Percentiles rank a stretch among this genome's conserved stretches.
These are phyloP conservation scores for Vigna unguiculata DNA, from an alignment of 306 rosid genomes.

Conservation along the genomic window DNA sequence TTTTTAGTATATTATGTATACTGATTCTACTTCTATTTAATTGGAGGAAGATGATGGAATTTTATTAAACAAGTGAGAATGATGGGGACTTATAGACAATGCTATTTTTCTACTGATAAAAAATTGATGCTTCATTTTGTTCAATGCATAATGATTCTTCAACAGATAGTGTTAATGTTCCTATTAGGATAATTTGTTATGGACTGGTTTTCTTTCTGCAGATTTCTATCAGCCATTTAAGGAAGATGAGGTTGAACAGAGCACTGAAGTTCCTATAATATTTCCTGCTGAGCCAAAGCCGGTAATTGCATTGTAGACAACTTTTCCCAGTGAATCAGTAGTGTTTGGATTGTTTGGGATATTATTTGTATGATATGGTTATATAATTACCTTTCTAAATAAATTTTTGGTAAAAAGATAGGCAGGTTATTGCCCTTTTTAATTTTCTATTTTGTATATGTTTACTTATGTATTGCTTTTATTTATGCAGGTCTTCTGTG, in stretches of 20 bases:
- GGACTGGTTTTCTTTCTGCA: conserved; percentile 47
- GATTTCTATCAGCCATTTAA: conserved; percentile 87
- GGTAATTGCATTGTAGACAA: conserved; percentile 50
- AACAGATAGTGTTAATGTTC: conserved; percentile 23
- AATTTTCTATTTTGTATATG: conserved; percentile 14
- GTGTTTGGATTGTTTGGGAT: conserved; percentile 26
- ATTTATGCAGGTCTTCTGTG: conserved; percentile 70
- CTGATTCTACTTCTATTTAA: background rate
- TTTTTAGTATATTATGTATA: background rate
- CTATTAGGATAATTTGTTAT: conserved; percentile 8
- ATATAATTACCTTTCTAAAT: background rate
- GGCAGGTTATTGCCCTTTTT: background rate
- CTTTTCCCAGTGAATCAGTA: background rate
- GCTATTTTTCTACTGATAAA: conserved; percentile 10
- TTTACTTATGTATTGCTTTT: conserved; percentile 26
- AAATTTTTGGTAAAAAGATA: background rate
- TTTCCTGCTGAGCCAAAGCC: conserved; percentile 79
- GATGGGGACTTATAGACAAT: background rate
- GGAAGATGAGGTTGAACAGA: conserved; percentile 88
- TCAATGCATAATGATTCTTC: conserved; percentile 5
- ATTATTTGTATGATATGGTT: background rate
- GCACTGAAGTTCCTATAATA: conserved; percentile 84
- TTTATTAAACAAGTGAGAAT: conserved; percentile 19
- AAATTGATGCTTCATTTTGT: conserved; percentile 19
- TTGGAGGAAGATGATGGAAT: conserved; percentile 14